phyloP scores from a whole-genome alignment of 108 stramenopile species.

The Nannochloropsis granulata region DNA sequence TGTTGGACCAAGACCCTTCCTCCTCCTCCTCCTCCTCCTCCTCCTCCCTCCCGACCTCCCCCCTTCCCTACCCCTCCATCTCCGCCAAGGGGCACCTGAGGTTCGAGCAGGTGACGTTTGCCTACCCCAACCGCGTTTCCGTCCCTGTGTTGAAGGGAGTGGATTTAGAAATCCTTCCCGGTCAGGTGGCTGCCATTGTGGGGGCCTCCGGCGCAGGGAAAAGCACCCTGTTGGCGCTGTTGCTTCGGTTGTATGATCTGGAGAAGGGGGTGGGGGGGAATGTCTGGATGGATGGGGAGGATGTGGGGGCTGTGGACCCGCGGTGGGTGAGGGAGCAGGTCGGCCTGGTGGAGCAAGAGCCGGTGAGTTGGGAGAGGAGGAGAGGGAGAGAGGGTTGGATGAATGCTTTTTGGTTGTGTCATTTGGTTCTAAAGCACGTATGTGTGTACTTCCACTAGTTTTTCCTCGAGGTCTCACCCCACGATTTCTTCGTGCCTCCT shows the following conservation, averaged over 20 bases:
- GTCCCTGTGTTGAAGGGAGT: constrained; percentile 51
- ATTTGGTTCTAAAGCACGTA: too few relatives aligned
- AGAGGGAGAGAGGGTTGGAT: background rate
- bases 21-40: background rate
- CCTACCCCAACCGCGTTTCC: constrained; percentile 5
- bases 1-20: background rate
- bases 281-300: constrained; percentile 38
- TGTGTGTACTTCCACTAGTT: too few relatives aligned
- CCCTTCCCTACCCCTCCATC: too few relatives aligned
- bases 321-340: constrained; percentile 34
- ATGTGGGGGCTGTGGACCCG: constrained; percentile 17
- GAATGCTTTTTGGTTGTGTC: background rate
- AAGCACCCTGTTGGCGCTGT: constrained; percentile 59
- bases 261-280: constrained; percentile 27
- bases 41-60: too few relatives aligned
- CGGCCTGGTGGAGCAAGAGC: constrained; percentile 79
- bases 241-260: constrained; percentile 70
- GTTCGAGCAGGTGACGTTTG: constrained; percentile 8
- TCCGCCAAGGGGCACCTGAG: background rate
- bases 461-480: too few relatives aligned
- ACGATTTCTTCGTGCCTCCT: too few relatives aligned
- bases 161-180: constrained; percentile 49
- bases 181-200: constrained; percentile 69
- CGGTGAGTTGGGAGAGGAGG: background rate
- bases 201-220: constrained; percentile 86